Evolutionary conservation across 164 flowering plant genomes (phyloP).

Genomic region (Pachysandra terminalis): DNA sequence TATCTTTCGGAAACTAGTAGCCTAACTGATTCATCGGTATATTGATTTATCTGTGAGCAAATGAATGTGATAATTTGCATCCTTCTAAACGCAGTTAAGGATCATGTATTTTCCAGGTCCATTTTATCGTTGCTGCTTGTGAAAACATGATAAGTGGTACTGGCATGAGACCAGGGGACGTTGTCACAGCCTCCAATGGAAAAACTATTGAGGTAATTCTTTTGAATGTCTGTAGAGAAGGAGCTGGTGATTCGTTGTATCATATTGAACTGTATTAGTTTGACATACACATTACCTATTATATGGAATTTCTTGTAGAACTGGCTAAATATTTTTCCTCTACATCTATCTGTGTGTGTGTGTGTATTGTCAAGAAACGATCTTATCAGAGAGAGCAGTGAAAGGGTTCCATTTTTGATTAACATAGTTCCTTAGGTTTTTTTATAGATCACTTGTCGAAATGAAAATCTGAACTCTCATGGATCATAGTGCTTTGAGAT

Average conservation of each 20-base stretch:
- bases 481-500: too few species aligned
- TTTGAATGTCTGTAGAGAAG: not conserved
- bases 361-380: too few species aligned
- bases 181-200: slow-evolving; percentile 89
- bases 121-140: slow-evolving; percentile 90
- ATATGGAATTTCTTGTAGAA: not conserved
- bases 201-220: slow-evolving; percentile 82
- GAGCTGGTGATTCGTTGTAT: not conserved
- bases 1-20: not conserved
- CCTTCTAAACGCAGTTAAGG: not conserved
- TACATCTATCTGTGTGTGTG: too few species aligned
- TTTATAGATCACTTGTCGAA: too few species aligned
- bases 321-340: too few species aligned
- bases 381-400: too few species aligned
- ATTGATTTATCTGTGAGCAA: not conserved
- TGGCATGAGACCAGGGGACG: slow-evolving; percentile 95
- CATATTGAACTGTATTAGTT: not conserved
- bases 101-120: slow-evolving; percentile 42
- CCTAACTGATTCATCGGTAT: not conserved
- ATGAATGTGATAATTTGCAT: not conserved
- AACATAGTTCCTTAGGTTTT: too few species aligned
- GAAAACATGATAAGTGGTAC: slow-evolving; percentile 98
- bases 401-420: too few species aligned
- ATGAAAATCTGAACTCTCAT: too few species aligned
- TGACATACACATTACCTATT: not conserved